Conservation (phyloP, 257 asterid genomes). For the Rhazya stricta region DNA sequence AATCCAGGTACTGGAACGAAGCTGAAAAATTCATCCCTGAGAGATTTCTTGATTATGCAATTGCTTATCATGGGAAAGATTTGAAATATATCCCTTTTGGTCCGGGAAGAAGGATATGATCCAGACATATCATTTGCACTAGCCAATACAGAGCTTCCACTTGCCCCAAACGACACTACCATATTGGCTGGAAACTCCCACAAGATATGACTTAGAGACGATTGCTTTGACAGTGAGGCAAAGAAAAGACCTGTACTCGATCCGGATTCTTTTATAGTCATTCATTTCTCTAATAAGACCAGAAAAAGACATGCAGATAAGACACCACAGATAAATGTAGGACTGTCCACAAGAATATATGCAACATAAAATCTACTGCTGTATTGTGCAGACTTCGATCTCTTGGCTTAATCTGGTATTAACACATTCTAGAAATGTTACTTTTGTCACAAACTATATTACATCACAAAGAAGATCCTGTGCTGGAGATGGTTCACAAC, state of each 20-base stretch:
- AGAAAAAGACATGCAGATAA: neutral
- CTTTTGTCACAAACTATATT: neutral
- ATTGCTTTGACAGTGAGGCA: neutral
- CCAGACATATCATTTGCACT: constrained; percentile 1
- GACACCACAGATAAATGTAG: constrained; percentile 9
- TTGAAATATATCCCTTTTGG: constrained; percentile 10
- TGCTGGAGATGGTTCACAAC: too few species aligned
- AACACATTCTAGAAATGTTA: too few species aligned
- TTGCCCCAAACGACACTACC: constrained; percentile 1
- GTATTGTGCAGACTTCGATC: too few species aligned
- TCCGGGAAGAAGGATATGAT: constrained; percentile 10
- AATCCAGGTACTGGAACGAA: constrained; percentile 7
- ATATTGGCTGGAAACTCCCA: constrained; percentile 10
- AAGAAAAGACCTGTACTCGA: neutral
- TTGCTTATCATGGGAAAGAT: constrained; percentile 1
- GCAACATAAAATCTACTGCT: too few species aligned
- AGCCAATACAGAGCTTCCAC: neutral
- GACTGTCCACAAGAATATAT: too few species aligned
- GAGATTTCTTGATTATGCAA: constrained; percentile 6
- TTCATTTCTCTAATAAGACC: neutral
- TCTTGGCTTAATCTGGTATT: too few species aligned
- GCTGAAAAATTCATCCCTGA: constrained; percentile 4
- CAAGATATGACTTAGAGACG: constrained; percentile 4
- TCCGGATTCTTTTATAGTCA: neutral
- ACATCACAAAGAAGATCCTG: neutral